Conservation (phyloP, 805 yeast genomes). For the Priceomyces melissophilus region DNA sequence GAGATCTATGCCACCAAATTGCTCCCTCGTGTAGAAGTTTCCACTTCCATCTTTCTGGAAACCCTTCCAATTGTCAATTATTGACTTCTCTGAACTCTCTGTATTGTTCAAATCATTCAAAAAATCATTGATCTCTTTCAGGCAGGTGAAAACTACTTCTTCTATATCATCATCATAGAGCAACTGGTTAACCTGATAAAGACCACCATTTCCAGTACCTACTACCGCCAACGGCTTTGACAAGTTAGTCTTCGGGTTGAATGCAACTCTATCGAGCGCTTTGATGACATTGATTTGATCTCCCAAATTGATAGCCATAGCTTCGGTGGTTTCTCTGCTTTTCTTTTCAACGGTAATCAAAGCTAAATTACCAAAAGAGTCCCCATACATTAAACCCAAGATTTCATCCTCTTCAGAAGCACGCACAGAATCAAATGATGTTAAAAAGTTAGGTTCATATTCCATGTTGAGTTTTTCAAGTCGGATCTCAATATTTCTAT, state of each 20-base stretch:
- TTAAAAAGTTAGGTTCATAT: slow-evolving; percentile 10
- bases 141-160: slow-evolving; percentile 11
- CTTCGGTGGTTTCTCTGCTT: slow-evolving; percentile 7
- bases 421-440: slow-evolving; percentile 11
- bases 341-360: slow-evolving; percentile 1
- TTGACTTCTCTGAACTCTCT: slow-evolving; percentile 7
- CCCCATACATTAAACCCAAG: slow-evolving; percentile 17
- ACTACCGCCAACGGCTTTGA: slow-evolving; percentile 11
- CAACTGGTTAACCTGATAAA: slow-evolving; percentile 14
- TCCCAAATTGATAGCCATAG: slow-evolving; percentile 21
- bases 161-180: slow-evolving; percentile 12
- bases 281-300: slow-evolving; percentile 26
- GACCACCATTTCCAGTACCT: slow-evolving; percentile 29
- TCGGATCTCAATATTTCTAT: neutral
- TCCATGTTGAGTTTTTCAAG: slow-evolving; percentile 2
- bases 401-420: neutral
- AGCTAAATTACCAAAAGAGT: slow-evolving; percentile 27
- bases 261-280: neutral
- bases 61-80: slow-evolving; percentile 9
- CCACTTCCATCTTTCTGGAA: slow-evolving; percentile 14
- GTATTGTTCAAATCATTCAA: slow-evolving; percentile 2
- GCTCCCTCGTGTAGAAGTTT: slow-evolving; percentile 6
- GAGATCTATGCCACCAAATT: slow-evolving; percentile 15
- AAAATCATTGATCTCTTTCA: slow-evolving; percentile 9
- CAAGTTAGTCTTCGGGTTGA: neutral